Conservation (phyloP, 2,329 filamentous ascomycete species). For the Aspergillus tubingensis region DNA sequence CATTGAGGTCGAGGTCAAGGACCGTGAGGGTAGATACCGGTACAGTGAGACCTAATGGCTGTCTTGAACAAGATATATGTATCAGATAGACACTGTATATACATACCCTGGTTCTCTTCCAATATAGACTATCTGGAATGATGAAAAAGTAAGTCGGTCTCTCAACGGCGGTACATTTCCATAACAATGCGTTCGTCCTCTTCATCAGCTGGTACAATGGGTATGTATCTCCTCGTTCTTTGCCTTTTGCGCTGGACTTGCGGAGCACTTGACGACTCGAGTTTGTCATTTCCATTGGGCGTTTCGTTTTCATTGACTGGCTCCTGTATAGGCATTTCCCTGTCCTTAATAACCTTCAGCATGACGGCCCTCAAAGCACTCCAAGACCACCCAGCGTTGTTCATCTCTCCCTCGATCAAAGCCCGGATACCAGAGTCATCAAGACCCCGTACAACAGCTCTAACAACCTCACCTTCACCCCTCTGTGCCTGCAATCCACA, state of each 20-base stretch:
- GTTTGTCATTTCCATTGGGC: not conserved
- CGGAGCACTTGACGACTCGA: not conserved
- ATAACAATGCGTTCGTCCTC: constrained; percentile 25
- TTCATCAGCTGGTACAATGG: constrained; percentile 32
- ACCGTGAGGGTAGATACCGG: constrained; percentile 73
- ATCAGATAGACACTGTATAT: constrained; percentile 9
- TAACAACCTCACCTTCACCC: constrained; percentile 27
- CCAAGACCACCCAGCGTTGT: constrained; percentile 33
- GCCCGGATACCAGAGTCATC: constrained; percentile 19
- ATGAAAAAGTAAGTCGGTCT: not conserved
- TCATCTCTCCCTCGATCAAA: constrained; percentile 25
- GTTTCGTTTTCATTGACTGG: not conserved
- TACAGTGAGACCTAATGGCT: constrained; percentile 67
- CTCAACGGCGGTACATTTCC: not conserved
- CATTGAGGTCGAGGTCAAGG: constrained; percentile 80
- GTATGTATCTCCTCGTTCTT: constrained; percentile 29
- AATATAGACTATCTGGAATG: not conserved
- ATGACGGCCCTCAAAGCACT: constrained; percentile 14
- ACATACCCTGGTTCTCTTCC: not conserved
- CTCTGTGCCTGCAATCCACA: constrained; percentile 16
- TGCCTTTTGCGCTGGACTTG: constrained; percentile 11
- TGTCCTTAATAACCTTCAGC: not conserved
- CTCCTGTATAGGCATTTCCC: not conserved
- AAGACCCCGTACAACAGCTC: constrained; percentile 36
- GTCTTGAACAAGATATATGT: not conserved